A percentile compares a stretch with the other conserved stretches of the same genome.
Conservation (phyloP, 2,329 filamentous ascomycete species). For the Pochonia chlamydosporia region DNA sequence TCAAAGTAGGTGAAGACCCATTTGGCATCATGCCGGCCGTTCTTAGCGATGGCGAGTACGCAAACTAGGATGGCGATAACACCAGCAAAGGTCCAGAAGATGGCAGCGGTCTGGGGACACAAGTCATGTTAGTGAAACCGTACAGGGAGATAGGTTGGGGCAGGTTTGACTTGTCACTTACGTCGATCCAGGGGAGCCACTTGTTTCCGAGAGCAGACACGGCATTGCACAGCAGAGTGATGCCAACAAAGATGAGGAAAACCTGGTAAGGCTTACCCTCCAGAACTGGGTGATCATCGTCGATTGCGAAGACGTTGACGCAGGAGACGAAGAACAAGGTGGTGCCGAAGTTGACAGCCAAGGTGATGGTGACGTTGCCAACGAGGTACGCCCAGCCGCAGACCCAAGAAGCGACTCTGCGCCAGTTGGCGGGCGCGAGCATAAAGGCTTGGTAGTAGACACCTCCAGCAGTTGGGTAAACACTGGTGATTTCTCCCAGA, state of each 20-base stretch:
- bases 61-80: slow-evolving; percentile 59
- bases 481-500: slow-evolving; percentile 68
- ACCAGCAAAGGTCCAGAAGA: slow-evolving; percentile 70
- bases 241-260: slow-evolving; percentile 64
- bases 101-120: slow-evolving; percentile 51
- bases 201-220: slow-evolving; percentile 63
- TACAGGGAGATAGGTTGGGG: neutral
- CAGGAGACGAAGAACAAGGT: slow-evolving; percentile 56
- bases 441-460: slow-evolving; percentile 78
- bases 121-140: neutral
- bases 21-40: slow-evolving; percentile 55
- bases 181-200: slow-evolving; percentile 63
- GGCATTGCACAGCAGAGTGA: slow-evolving; percentile 58
- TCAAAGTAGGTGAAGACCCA: slow-evolving; percentile 68
- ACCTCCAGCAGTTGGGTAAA: slow-evolving; percentile 71
- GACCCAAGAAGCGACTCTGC: slow-evolving; percentile 62
- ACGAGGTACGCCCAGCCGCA: slow-evolving; percentile 73
- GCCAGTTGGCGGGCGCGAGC: slow-evolving; percentile 56
- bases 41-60: slow-evolving; percentile 60
- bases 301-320: slow-evolving; percentile 48
- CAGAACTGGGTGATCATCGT: slow-evolving; percentile 37
- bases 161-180: slow-evolving; percentile 38
- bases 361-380: slow-evolving; percentile 75
- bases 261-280: slow-evolving; percentile 56
- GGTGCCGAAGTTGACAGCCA: slow-evolving; percentile 79